A percentile compares a stretch with the other conserved stretches of the same genome.
Conservation (phyloP, 2,329 filamentous ascomycete species). For the Aspergillus tubingensis region DNA sequence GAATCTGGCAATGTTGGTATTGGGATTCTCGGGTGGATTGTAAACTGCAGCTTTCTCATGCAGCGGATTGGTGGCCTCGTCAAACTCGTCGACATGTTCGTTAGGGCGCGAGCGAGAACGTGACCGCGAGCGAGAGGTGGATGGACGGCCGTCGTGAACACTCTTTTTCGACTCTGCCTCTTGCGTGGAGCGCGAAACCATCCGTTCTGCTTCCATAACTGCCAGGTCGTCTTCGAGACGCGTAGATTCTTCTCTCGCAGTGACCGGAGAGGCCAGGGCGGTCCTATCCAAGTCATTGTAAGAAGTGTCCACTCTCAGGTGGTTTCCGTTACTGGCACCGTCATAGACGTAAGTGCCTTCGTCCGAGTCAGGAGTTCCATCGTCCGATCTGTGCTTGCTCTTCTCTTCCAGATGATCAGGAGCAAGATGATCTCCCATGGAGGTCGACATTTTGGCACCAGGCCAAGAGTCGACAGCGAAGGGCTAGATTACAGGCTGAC, state of each 20-base stretch:
- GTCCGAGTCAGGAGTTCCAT: constrained; percentile 31
- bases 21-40: constrained; percentile 64
- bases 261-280: constrained; percentile 52
- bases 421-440: constrained; percentile 32
- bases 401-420: constrained; percentile 29
- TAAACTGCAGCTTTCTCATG: constrained; percentile 68
- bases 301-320: constrained; percentile 31
- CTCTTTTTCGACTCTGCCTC: constrained; percentile 28
- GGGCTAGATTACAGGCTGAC: not conserved
- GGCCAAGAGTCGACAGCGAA: constrained; percentile 18
- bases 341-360: constrained; percentile 36
- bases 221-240: constrained; percentile 67
- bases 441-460: constrained; percentile 40
- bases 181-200: constrained; percentile 51
- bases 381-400: constrained; percentile 27
- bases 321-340: constrained; percentile 14
- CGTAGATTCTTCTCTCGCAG: constrained; percentile 60
- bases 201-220: constrained; percentile 65
- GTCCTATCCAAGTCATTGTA: constrained; percentile 18
- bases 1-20: constrained; percentile 62
- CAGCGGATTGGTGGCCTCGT: constrained; percentile 67
- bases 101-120: constrained; percentile 55
- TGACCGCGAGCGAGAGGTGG: constrained; percentile 56
- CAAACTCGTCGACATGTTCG: constrained; percentile 67
- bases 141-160: constrained; percentile 42